Evolutionary conservation across 129 eudicot species (phyloP), one percentile per base, ranked within the genome.

Genomic region (Centella asiatica): DNA sequence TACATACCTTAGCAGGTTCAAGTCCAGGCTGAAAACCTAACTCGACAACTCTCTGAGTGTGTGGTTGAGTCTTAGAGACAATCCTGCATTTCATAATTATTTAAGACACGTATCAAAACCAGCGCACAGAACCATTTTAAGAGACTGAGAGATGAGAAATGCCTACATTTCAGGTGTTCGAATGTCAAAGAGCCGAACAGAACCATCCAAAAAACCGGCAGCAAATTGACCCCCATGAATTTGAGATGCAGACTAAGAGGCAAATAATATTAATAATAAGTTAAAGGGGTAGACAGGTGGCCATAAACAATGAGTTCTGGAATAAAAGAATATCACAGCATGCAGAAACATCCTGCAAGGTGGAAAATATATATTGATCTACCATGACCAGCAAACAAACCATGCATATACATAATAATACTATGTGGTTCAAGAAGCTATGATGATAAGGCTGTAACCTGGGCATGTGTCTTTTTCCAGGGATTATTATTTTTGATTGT

Each of bases 21-120:
- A 87, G 95, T 62, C 99, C 99, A 8, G 99, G 96, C 66, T 93
- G 99, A 69, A 87, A 93, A 75, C 95, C 87, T 27, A 93, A 76
- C 51, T 95, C 99, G 32, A 93, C 89, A 40, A 89, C 92, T 65
- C 80, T 66, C 50, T 67, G 83, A 19, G 79, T 78, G 76, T 88
- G 99, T 47, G 92, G 95, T 26, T 76, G 81, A 37, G 89, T 73
- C 11, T 69, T 78, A 65, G 76, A 76, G 62, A 93, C 96, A 68
- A 93, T 88, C 92, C 99, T 93, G 46, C 20, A 56, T 36, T 32
- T 9, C 26, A 69, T 15, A 12, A 67, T 71, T 51, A 47, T 15
- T n/a, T 19, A 22, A 33, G 18, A 15, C 44, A 28, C 11, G 44
- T 12, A 58, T 19, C n/a, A 69, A 24, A 7, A 44, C n/a, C 47